phyloP scores from a whole-genome alignment of 768 basidiomycete genomes.

The Collybiopsis confluens region DNA sequence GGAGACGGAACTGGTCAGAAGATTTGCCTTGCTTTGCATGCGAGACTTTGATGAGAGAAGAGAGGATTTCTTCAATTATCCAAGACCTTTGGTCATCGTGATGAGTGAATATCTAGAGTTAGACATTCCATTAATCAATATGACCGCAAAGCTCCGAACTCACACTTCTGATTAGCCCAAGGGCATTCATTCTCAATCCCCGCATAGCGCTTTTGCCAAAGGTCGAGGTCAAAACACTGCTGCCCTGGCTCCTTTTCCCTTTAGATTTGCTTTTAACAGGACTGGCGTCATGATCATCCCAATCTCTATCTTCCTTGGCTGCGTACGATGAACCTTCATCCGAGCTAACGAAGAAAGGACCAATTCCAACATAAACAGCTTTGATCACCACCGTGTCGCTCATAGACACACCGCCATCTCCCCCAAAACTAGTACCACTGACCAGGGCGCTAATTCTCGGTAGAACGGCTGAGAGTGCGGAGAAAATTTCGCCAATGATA shows the following conservation, averaged over 20 bases:
- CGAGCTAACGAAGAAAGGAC: slow-evolving; percentile 91
- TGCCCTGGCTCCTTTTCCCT: slow-evolving; percentile 52
- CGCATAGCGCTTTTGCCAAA: slow-evolving; percentile 80
- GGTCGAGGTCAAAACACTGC: slow-evolving; percentile 49
- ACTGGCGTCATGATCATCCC: slow-evolving; percentile 30
- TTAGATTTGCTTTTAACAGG: slow-evolving; percentile 40
- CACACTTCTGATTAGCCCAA: slow-evolving; percentile 83
- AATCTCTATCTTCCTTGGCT: slow-evolving; percentile 52
- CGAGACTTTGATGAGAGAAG: slow-evolving; percentile 84
- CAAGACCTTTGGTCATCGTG: slow-evolving; percentile 89
- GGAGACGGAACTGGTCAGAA: slow-evolving; percentile 50
- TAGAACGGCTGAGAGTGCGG: slow-evolving; percentile 64
- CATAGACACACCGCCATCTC: slow-evolving; percentile 42
- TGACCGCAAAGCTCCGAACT: slow-evolving; percentile 28
- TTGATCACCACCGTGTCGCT: slow-evolving; percentile 90
- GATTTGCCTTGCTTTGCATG: slow-evolving; percentile 87
- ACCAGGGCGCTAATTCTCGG: slow-evolving; percentile 75
- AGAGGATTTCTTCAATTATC: slow-evolving; percentile 97
- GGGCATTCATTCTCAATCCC: slow-evolving; percentile 72
- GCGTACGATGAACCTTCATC: slow-evolving; percentile 50
- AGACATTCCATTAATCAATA: background rate
- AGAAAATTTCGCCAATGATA: slow-evolving; percentile 65
- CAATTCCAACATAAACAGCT: slow-evolving; percentile 88
- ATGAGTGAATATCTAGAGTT: slow-evolving; percentile 80
- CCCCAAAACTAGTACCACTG: slow-evolving; percentile 56